phyloP scores from a whole-genome alignment of 805 yeast genomes.

The Wickerhamiella dianesei region DNA sequence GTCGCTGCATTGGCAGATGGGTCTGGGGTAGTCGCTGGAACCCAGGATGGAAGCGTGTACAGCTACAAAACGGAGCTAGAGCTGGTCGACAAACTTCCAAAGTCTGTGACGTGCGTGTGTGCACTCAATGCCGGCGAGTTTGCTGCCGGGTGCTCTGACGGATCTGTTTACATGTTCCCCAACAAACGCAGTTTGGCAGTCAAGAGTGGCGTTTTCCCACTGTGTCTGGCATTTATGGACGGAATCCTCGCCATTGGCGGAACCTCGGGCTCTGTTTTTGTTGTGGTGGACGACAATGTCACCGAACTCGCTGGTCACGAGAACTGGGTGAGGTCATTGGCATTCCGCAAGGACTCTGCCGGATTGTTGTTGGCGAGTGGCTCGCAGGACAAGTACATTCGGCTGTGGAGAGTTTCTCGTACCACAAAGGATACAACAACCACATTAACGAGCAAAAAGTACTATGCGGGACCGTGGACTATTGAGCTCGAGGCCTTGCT shows the following conservation, averaged over 20 bases:
- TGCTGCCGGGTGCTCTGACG: constrained; percentile 59
- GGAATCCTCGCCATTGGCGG: constrained; percentile 25
- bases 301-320: constrained; percentile 69
- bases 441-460: constrained; percentile 39
- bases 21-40: constrained; percentile 49
- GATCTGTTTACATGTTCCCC: constrained; percentile 47
- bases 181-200: constrained; percentile 5
- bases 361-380: constrained; percentile 71
- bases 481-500: constrained; percentile 81
- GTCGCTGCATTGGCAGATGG: constrained; percentile 56
- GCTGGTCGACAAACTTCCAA: constrained; percentile 35
- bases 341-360: constrained; percentile 39
- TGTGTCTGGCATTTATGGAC: constrained; percentile 16
- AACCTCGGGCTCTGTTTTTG: constrained; percentile 32
- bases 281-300: constrained; percentile 25
- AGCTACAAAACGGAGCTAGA: constrained; percentile 32
- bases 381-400: constrained; percentile 81
- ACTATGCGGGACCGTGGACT: constrained; percentile 29
- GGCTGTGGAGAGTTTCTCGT: constrained; percentile 54
- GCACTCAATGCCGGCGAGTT: constrained; percentile 37
- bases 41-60: constrained; percentile 26
- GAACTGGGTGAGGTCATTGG: constrained; percentile 80
- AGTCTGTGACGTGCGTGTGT: constrained; percentile 49
- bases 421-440: constrained; percentile 33
- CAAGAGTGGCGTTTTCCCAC: constrained; percentile 20